Evolutionary conservation across 106 monocot species (phyloP), one percentile per base, ranked within the genome.

Genomic region (Phalaenopsis equestris): DNA sequence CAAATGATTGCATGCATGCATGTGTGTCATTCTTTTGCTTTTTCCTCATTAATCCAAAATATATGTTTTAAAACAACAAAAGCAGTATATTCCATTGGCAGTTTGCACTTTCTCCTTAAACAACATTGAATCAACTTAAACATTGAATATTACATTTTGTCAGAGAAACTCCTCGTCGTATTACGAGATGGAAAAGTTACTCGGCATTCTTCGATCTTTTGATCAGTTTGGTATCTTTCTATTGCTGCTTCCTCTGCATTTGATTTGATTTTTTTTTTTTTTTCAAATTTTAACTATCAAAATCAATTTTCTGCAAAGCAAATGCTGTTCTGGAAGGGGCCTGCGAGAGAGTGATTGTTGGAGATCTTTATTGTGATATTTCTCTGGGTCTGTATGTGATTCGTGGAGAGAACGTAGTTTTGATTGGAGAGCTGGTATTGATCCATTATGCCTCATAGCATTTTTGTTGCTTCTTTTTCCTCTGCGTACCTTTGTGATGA

Each of bases 271-370:
- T 30, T 75, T 48, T 76, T 76, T 5, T 24, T 23, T 48, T 67
- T 15, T 37, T 15, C 15, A 12, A 52, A 52, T 74, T n/a, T 74
- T 75, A 39, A 76, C 14, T 45, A n/a, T 45, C 43, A 45, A 30
- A 70, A 42, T 14, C 18, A n/a, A 2, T 30, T 52, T 45, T 30
- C 5, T 46, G 47, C 47, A 72, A 85, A 99, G 98, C 98, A 83
- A 99, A 99, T 91, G 92, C 89, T 77, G 98, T 99, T 87, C 86
- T 99, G 85, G 91, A 94, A 88, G 80, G 87, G 81, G 98, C 98
- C 15, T 99, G 94, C 79, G 98, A 99, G 78, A 82, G 94, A 75
- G 88, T 94, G 6, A 94, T 99, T 70, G 94, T 99, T 41, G 98
- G 98, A 43, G 88, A 94, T 56, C 85, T 94, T 11, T 99, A 91